Evolutionary conservation across 1,284 basidiomycete species (phyloP).

Genomic region (Ustilago lituana): DNA sequence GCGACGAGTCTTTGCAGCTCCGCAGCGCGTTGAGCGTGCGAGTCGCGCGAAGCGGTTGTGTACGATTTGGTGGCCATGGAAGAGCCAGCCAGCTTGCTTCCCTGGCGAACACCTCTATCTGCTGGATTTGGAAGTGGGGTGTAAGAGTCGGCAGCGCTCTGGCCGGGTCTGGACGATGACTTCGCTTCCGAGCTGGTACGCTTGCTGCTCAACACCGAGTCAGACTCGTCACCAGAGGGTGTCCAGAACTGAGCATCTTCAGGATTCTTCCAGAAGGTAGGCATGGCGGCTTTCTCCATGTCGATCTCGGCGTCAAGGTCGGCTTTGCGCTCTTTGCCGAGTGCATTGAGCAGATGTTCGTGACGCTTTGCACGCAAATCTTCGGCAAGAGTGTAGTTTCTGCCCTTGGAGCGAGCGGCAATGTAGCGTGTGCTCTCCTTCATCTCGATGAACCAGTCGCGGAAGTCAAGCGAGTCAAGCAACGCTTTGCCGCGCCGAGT

Average conservation of each 20-base stretch:
- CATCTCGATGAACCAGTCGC: conserved; percentile 61
- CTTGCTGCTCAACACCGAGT: not conserved
- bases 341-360: conserved; percentile 48
- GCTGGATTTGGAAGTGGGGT: conserved; percentile 3
- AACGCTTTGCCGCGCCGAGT: conserved; percentile 39
- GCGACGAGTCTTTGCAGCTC: conserved; percentile 36
- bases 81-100: not conserved
- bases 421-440: conserved; percentile 48
- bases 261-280: conserved; percentile 46
- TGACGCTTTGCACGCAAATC: conserved; percentile 53
- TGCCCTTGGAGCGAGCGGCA: conserved; percentile 41
- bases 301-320: conserved; percentile 42
- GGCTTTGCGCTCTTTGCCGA: conserved; percentile 40
- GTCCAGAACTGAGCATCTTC: conserved; percentile 18
- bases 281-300: conserved; percentile 36
- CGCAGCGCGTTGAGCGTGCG: conserved; percentile 14
- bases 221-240: not conserved
- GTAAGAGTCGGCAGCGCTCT: conserved; percentile 5
- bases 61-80: not conserved
- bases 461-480: conserved; percentile 54
- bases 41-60: conserved; percentile 3
- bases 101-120: not conserved
- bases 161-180: not conserved
- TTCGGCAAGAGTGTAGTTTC: conserved; percentile 47
- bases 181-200: not conserved